phyloP scores from a whole-genome alignment of 768 basidiomycete genomes.

The Mycena albidolilacea region DNA sequence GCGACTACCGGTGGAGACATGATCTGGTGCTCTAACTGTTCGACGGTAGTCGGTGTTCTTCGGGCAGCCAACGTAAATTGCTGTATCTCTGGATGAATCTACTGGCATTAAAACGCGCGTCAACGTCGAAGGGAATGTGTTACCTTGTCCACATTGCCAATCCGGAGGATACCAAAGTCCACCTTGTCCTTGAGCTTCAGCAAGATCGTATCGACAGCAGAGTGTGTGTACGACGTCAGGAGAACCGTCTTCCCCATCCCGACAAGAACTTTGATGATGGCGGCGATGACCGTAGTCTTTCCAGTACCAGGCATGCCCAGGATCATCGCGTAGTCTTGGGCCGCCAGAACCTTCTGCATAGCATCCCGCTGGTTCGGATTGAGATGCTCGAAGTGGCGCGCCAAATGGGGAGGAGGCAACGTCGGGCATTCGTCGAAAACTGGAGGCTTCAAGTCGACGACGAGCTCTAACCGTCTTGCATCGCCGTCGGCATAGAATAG shows the following conservation, averaged over 20 bases:
- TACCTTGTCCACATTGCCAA: constrained; percentile 96
- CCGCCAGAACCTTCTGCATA: constrained; percentile 79
- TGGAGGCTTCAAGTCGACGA: constrained; percentile 87
- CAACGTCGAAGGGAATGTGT: constrained; percentile 32
- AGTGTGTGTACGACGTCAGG: constrained; percentile 95
- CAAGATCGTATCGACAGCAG: constrained; percentile 97
- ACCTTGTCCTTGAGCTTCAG: constrained; percentile 77
- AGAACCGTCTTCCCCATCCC: constrained; percentile 88
- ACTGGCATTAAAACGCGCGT: constrained; percentile 13
- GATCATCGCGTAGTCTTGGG: constrained; percentile 92
- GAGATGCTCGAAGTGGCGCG: constrained; percentile 57
- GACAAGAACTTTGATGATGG: constrained; percentile 86
- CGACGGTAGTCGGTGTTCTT: constrained; percentile 74
- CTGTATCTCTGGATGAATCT: constrained; percentile 90
- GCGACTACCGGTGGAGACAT: constrained; percentile 95
- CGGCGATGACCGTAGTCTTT: constrained; percentile 95
- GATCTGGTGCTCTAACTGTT: constrained; percentile 85
- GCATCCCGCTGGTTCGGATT: constrained; percentile 84
- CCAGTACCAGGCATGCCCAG: constrained; percentile 99
- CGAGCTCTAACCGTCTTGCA: constrained; percentile 71
- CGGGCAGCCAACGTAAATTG: constrained; percentile 77
- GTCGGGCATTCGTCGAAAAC: constrained; percentile 60
- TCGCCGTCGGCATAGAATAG: constrained; percentile 90
- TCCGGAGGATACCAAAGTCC: constrained; percentile 82
- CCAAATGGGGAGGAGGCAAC: constrained; percentile 43